Conservation (phyloP, 163 green algal genomes). For the Chlorella variabilis region DNA sequence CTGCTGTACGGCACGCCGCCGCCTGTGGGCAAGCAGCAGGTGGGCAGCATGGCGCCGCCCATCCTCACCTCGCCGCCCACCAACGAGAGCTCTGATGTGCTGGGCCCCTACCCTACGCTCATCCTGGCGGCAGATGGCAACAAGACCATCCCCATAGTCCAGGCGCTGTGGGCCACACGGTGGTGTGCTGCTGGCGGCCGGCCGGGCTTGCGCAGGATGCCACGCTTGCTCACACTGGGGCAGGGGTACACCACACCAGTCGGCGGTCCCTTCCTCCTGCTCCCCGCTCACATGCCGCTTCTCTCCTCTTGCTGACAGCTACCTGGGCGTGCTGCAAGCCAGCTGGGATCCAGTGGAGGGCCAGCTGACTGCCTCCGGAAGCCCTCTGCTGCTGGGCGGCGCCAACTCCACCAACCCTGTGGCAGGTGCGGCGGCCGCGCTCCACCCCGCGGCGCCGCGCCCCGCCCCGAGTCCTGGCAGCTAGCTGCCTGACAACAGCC, state of each 20-base stretch:
- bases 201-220: neutral
- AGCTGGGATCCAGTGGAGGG: neutral
- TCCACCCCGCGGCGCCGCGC: no score
- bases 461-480: no score
- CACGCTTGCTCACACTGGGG: neutral
- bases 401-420: constrained; percentile 28
- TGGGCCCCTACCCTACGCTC: constrained; percentile 15
- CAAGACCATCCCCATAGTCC: constrained; percentile 12
- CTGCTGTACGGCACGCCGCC: constrained; percentile 9
- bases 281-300: no score
- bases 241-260: no score
- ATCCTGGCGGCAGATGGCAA: neutral
- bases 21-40: neutral
- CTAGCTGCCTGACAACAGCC: no score
- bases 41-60: neutral
- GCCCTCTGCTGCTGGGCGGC: constrained; percentile 20
- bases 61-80: constrained; percentile 11
- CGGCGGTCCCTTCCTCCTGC: no score
- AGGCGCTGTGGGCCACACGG: constrained; percentile 1
- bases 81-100: neutral
- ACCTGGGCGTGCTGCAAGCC: constrained; percentile 12
- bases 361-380: neutral
- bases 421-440: neutral
- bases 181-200: neutral
- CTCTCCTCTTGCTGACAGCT: no score